phyloP scores from a whole-genome alignment of 2,329 filamentous ascomycete genomes.

The Sclerotinia borealis region DNA sequence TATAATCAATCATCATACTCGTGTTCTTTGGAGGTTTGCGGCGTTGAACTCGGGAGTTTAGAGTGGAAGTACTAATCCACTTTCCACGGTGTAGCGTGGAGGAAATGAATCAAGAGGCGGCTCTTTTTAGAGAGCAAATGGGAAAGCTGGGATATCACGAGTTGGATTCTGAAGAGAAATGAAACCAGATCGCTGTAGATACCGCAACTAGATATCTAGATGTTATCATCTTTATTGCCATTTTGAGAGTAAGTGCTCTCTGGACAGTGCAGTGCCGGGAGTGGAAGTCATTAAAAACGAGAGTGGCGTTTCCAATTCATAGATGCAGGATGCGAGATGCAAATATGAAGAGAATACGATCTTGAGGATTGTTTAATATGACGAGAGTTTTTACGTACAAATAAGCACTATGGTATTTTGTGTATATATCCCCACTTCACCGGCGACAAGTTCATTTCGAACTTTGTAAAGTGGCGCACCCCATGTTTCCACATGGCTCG shows the following conservation, averaged over 20 bases:
- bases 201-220: background rate
- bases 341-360: background rate
- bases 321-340: background rate
- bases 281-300: background rate
- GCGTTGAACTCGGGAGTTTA: background rate
- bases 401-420: background rate
- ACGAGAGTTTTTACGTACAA: background rate
- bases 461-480: no score
- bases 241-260: background rate
- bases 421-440: no score
- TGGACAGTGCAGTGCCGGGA: background rate
- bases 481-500: no score
- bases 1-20: background rate
- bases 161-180: background rate
- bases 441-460: background rate
- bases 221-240: no score
- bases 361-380: background rate
- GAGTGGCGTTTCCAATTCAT: background rate
- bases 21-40: no score
- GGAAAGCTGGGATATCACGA: background rate
- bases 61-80: background rate
- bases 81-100: conserved; percentile 40
- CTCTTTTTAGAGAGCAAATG: conserved; percentile 32
- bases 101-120: conserved; percentile 77
- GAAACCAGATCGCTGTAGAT: background rate